Evolutionary conservation across 805 yeast species (phyloP).

Genomic region (Tetrapisispora taiwanensis): DNA sequence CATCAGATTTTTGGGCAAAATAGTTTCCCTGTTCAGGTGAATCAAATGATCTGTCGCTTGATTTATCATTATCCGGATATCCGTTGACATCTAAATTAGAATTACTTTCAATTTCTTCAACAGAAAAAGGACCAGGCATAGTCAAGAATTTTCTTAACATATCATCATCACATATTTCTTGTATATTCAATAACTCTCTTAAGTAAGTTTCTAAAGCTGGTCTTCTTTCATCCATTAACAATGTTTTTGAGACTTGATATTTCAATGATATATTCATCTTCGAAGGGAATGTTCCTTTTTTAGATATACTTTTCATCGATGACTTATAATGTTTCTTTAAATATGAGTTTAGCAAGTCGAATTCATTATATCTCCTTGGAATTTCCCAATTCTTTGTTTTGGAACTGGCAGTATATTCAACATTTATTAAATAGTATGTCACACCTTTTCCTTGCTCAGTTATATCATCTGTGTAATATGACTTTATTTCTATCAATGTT

Average conservation of each 20-base stretch:
- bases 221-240: slow-evolving; percentile 56
- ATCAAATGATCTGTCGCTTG: too few relatives aligned
- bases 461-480: slow-evolving; percentile 42
- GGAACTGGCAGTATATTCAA: slow-evolving; percentile 45
- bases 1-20: too few relatives aligned
- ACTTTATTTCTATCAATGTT: slow-evolving; percentile 41
- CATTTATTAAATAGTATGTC: slow-evolving; percentile 66
- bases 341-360: slow-evolving; percentile 58
- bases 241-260: slow-evolving; percentile 45
- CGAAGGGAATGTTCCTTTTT: slow-evolving; percentile 29
- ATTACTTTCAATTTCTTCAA: not conserved
- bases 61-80: not conserved
- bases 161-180: slow-evolving; percentile 63
- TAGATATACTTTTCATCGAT: slow-evolving; percentile 42
- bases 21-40: too few relatives aligned
- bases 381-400: slow-evolving; percentile 76
- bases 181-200: slow-evolving; percentile 43
- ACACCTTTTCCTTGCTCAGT: slow-evolving; percentile 45
- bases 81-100: too few relatives aligned
- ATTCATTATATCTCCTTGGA: slow-evolving; percentile 83
- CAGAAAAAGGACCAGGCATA: slow-evolving; percentile 3
- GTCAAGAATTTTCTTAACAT: slow-evolving; percentile 72
- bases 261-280: slow-evolving; percentile 58
- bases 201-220: slow-evolving; percentile 53
- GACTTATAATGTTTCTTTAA: slow-evolving; percentile 41